Evolutionary conservation across 306 rosid genomes (phyloP).

Genomic region (Alnus glutinosa): DNA sequence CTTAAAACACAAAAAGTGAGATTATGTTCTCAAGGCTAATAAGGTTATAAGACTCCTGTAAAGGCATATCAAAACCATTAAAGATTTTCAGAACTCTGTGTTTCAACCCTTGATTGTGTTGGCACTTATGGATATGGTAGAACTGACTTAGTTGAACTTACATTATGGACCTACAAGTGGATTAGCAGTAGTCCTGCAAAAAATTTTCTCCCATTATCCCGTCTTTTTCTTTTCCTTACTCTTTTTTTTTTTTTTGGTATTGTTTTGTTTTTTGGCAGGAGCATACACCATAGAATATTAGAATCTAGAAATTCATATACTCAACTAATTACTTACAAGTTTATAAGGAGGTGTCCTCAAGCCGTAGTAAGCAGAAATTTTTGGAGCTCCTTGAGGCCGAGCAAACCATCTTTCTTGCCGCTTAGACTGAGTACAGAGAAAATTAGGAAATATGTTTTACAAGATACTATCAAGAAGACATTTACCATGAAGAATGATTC

Average conservation of each 20-base stretch:
- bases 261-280: neutral
- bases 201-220: neutral
- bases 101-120: neutral
- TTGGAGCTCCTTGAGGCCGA: slow-evolving; percentile 42
- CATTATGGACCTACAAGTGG: neutral
- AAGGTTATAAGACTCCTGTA: neutral
- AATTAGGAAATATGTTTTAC: slow-evolving; percentile 17
- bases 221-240: neutral
- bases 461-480: slow-evolving; percentile 5
- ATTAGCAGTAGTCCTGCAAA: neutral
- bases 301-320: slow-evolving; percentile 15
- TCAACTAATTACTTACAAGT: slow-evolving; percentile 55
- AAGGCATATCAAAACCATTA: neutral
- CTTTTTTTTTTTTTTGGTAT: neutral
- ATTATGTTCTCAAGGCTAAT: neutral
- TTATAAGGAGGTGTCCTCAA: slow-evolving; percentile 85
- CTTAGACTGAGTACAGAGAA: slow-evolving; percentile 27
- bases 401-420: slow-evolving; percentile 44
- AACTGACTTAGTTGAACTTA: neutral
- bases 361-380: slow-evolving; percentile 67
- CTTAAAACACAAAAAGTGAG: neutral
- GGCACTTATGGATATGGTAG: neutral
- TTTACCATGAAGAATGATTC: slow-evolving; percentile 1
- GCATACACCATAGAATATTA: neutral
- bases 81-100: neutral